Percentiles rank a stretch among this genome's conserved stretches.
phyloP scores from a whole-genome alignment of 2,329 filamentous ascomycete species.

The Xylaria sp. region DNA sequence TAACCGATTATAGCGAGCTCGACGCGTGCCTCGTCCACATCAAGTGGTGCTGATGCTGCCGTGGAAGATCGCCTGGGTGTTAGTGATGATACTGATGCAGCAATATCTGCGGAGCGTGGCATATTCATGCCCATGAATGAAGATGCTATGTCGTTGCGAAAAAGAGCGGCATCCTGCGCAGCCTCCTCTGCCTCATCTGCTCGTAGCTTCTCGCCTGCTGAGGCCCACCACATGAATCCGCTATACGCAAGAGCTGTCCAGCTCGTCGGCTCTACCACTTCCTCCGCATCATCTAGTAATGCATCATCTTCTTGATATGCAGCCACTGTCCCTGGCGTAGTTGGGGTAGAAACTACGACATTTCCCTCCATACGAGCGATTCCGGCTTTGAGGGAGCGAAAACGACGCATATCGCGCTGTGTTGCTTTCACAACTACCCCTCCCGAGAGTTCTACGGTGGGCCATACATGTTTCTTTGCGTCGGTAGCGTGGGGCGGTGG shows the following conservation, averaged over 20 bases:
- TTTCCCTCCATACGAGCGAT: conserved; percentile 61
- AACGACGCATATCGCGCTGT: conserved; percentile 88
- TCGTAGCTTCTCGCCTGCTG: conserved; percentile 77
- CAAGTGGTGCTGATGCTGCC: conserved; percentile 41
- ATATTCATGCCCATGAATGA: conserved; percentile 47
- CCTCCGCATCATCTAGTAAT: conserved; percentile 44
- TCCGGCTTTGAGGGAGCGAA: conserved; percentile 73
- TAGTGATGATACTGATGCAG: conserved; percentile 60
- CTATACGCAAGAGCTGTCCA: conserved; percentile 83
- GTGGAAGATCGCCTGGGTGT: conserved; percentile 50
- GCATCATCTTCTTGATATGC: conserved; percentile 38
- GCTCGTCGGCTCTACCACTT: conserved; percentile 70
- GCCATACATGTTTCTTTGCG: conserved; percentile 75
- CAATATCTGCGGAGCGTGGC: conserved; percentile 49
- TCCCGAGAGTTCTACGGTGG: conserved; percentile 74
- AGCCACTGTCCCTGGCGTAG: conserved; percentile 36
- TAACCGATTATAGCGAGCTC: conserved; percentile 83
- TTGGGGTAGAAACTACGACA: conserved; percentile 39
- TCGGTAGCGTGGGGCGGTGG: conserved; percentile 71
- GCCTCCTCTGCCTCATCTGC: conserved; percentile 70
- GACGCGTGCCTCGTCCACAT: conserved; percentile 59
- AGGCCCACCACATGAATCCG: conserved; percentile 92
- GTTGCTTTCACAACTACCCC: conserved; percentile 81
- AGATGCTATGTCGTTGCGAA: conserved; percentile 60
- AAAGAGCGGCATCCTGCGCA: conserved; percentile 65